Conservation (phyloP, 345 rosid genomes). For the Camelina hispida region DNA sequence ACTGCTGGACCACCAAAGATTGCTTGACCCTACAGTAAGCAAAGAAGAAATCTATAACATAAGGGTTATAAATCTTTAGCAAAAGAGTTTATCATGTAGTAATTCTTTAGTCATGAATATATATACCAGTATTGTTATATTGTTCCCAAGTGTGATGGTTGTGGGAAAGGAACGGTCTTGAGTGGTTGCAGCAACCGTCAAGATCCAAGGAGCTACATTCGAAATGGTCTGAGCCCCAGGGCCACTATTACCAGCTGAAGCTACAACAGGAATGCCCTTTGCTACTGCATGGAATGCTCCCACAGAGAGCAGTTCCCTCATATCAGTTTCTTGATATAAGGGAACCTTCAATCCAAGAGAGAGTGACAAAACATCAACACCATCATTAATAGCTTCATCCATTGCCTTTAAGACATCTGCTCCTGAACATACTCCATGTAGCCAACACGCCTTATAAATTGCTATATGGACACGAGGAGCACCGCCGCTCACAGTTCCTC, state of each 20-base stretch:
- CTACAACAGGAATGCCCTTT: conserved; percentile 52
- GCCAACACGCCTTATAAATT: conserved; percentile 58
- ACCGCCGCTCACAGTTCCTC: conserved; percentile 51
- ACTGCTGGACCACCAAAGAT: conserved; percentile 48
- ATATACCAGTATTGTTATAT: conserved; percentile 30
- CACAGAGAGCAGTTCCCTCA: conserved; percentile 25
- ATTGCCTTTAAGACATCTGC: conserved; percentile 59
- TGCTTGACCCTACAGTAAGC: conserved; percentile 56
- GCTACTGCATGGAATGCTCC: conserved; percentile 58
- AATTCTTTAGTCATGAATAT: neutral
- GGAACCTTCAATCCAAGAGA: conserved; percentile 40
- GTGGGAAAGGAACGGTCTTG: conserved; percentile 57
- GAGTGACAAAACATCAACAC: conserved; percentile 46
- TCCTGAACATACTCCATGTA: conserved; percentile 35
- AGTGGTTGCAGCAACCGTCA: conserved; percentile 62
- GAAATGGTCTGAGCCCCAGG: conserved; percentile 45
- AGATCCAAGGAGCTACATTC: conserved; percentile 57
- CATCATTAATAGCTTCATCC: conserved; percentile 58
- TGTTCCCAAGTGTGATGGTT: conserved; percentile 49
- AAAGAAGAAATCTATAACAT: neutral
- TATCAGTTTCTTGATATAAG: conserved; percentile 43
- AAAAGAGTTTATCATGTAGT: neutral
- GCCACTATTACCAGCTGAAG: conserved; percentile 53
- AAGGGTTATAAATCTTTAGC: neutral
- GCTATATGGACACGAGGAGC: conserved; percentile 59